phyloP scores from a whole-genome alignment of 805 yeast species.

The Lipomyces spencermartinsiae region DNA sequence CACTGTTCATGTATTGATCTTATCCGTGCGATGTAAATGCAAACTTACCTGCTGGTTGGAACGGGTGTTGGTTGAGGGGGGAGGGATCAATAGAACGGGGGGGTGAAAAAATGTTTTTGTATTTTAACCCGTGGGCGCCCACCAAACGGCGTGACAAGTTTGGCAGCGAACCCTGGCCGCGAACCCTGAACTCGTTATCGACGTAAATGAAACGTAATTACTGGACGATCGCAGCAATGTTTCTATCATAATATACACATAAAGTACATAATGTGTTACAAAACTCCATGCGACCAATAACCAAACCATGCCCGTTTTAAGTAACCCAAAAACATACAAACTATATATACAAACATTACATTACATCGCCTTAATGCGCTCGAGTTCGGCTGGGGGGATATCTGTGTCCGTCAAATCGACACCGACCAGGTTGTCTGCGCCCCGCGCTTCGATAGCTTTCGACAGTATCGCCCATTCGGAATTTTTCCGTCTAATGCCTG shows the following conservation, averaged over 20 bases:
- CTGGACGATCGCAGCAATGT: not conserved
- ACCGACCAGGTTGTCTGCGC: not conserved
- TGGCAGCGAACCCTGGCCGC: too few relatives aligned
- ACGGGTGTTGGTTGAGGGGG: too few relatives aligned
- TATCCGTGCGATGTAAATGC: not conserved
- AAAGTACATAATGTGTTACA: not conserved
- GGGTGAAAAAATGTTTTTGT: too few relatives aligned
- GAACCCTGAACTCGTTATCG: too few relatives aligned
- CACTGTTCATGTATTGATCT: not conserved
- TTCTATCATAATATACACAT: not conserved
- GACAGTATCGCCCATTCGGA: slow-evolving; percentile 31
- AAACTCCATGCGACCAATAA: not conserved
- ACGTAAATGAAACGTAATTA: too few relatives aligned
- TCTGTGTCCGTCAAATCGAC: slow-evolving; percentile 22
- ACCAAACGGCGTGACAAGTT: too few relatives aligned
- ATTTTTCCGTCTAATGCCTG: slow-evolving; percentile 23
- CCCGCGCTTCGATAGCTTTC: slow-evolving; percentile 26
- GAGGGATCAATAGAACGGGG: too few relatives aligned
- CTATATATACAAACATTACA: not conserved
- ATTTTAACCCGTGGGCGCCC: too few relatives aligned
- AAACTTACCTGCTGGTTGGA: not conserved
- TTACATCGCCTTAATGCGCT: not conserved
- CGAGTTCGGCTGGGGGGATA: slow-evolving; percentile 8
- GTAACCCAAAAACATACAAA: not conserved
- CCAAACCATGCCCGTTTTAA: not conserved